Conservation (phyloP, 768 basidiomycete genomes). For the Lentinus tigrinus region DNA sequence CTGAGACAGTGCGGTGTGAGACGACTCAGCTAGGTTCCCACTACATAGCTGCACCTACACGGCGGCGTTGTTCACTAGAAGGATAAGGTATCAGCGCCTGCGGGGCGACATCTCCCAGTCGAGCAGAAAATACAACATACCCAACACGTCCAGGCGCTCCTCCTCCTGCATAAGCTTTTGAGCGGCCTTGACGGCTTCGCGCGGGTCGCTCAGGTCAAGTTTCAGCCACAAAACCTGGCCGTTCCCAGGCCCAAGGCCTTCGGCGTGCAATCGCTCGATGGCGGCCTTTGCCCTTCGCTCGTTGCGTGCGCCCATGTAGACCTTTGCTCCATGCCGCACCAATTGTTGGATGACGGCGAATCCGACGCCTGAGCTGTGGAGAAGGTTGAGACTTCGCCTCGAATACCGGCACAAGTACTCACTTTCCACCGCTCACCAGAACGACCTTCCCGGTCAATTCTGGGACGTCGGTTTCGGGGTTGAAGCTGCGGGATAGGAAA, state of each 20-base stretch:
- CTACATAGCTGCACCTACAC: constrained; percentile 31
- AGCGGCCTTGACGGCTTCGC: constrained; percentile 45
- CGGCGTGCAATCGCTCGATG: constrained; percentile 43
- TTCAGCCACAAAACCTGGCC: constrained; percentile 50
- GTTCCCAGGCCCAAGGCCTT: constrained; percentile 43
- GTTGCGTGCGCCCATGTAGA: constrained; percentile 56
- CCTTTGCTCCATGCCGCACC: constrained; percentile 52
- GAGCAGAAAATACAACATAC: constrained; percentile 34
- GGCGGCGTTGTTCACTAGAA: constrained; percentile 53
- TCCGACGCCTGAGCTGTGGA: constrained; percentile 46
- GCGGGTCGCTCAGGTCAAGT: constrained; percentile 51
- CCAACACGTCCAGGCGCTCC: constrained; percentile 51
- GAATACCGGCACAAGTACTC: neutral
- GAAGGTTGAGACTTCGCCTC: too few relatives aligned
- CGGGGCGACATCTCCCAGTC: neutral
- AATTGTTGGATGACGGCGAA: constrained; percentile 52
- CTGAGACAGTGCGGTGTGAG: constrained; percentile 11
- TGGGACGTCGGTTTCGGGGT: constrained; percentile 40
- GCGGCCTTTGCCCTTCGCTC: constrained; percentile 46
- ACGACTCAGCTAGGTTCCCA: neutral
- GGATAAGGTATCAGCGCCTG: neutral
- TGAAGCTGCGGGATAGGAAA: constrained; percentile 24
- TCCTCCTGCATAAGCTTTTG: constrained; percentile 50
- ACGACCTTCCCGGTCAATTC: constrained; percentile 51
- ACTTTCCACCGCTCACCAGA: constrained; percentile 62